Evolutionary conservation across 192 early-diverging fungal species (phyloP).

Genomic region (Glomus cerebriforme): DNA sequence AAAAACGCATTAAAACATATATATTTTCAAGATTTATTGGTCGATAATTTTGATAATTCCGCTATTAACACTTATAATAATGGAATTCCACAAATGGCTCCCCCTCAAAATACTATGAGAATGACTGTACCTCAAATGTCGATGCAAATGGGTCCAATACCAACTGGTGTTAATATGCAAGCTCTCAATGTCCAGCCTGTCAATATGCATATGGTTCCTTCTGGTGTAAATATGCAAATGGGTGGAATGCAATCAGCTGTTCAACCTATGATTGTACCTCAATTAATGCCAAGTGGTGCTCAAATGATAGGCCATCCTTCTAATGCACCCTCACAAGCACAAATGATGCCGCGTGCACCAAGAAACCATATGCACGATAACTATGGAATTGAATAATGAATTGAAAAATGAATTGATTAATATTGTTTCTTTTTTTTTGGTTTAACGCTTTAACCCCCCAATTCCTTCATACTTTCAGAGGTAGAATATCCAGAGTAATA

Average conservation of each 20-base stretch:
- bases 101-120: background rate
- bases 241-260: constrained; percentile 17
- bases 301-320: constrained; percentile 9
- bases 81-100: background rate
- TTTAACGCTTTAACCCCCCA: too few species aligned
- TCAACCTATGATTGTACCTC: constrained; percentile 6
- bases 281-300: constrained; percentile 3
- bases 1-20: constrained; percentile 65
- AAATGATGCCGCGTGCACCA: background rate
- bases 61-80: background rate
- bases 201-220: background rate
- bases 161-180: constrained; percentile 17
- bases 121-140: constrained; percentile 16
- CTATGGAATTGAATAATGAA: constrained; percentile 17
- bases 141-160: constrained; percentile 16
- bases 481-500: too few species aligned
- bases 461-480: too few species aligned
- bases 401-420: too few species aligned
- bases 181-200: background rate
- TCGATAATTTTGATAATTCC: constrained; percentile 31
- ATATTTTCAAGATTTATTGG: constrained; percentile 58
- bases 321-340: constrained; percentile 14
- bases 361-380: constrained; percentile 22
- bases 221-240: constrained; percentile 20
- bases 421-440: too few species aligned